Evolutionary conservation across 148 eudicot species (phyloP).

Genomic region (Talinum fruticosum): DNA sequence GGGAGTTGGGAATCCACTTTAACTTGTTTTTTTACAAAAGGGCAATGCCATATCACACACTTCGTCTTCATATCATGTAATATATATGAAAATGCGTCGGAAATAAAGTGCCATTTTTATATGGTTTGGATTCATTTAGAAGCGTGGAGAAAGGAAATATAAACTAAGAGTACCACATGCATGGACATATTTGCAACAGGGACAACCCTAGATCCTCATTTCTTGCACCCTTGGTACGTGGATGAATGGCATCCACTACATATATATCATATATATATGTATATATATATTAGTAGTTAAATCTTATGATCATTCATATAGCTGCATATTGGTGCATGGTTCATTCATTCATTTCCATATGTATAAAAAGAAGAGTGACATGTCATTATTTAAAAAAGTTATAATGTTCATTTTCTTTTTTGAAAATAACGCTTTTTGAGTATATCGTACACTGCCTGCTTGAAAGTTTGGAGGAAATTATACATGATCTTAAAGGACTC

Average conservation of each 20-base stretch:
- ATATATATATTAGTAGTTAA: no score
- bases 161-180: neutral
- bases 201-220: neutral
- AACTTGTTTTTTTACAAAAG: neutral
- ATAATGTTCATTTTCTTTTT: no score
- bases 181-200: neutral
- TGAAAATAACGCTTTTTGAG: no score
- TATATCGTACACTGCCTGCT: no score
- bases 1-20: conserved; percentile 3
- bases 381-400: no score
- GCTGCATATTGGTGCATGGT: no score
- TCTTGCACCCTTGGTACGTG: neutral
- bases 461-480: no score
- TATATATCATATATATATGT: neutral
- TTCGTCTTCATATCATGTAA: neutral
- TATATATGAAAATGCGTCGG: neutral
- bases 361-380: no score
- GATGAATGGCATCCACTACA: neutral
- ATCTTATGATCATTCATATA: no score
- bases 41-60: no score
- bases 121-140: neutral
- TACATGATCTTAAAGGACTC: no score
- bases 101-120: neutral
- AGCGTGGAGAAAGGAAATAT: neutral
- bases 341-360: no score